Evolutionary conservation across 805 yeast genomes (phyloP).

Genomic region (Kazachstania martiniae): DNA sequence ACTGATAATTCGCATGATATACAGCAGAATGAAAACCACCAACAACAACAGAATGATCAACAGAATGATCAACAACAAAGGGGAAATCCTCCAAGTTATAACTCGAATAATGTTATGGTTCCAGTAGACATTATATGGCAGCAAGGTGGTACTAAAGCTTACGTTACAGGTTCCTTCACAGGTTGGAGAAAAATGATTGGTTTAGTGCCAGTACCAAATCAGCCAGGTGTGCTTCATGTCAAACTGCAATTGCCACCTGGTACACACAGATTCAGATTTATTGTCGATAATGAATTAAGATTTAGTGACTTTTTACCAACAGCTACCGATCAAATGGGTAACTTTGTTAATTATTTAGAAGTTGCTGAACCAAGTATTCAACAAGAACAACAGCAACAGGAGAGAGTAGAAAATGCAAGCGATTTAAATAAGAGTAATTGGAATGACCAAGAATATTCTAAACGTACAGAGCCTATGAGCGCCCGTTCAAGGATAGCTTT

Average conservation of each 20-base stretch:
- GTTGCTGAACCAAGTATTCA: slow-evolving; percentile 35
- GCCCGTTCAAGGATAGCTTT: slow-evolving; percentile 43
- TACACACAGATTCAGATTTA: slow-evolving; percentile 86
- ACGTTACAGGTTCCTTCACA: slow-evolving; percentile 94
- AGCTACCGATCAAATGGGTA: slow-evolving; percentile 95
- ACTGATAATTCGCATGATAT: too few species aligned
- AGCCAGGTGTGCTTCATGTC: slow-evolving; percentile 40
- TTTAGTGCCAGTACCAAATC: slow-evolving; percentile 34
- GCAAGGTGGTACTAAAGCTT: slow-evolving; percentile 93
- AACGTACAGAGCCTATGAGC: slow-evolving; percentile 19
- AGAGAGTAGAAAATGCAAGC: neutral
- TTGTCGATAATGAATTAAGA: slow-evolving; percentile 85
- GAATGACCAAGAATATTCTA: too few species aligned
- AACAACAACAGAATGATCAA: slow-evolving; percentile 2
- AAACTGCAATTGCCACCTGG: slow-evolving; percentile 78
- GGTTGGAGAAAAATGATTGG: slow-evolving; percentile 99
- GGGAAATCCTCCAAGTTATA: neutral
- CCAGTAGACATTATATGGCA: slow-evolving; percentile 79
- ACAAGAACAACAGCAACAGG: slow-evolving; percentile 13
- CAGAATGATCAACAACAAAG: slow-evolving; percentile 3
- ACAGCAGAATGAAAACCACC: slow-evolving; percentile 1
- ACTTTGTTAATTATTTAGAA: slow-evolving; percentile 85
- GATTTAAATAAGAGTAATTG: slow-evolving; percentile 4
- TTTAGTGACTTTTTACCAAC: slow-evolving; percentile 87
- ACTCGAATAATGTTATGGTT: slow-evolving; percentile 12